These are phyloP conservation scores for Gossypium ekmanianum DNA, from an alignment of 345 rosid genomes.

Conservation along the genomic window DNA sequence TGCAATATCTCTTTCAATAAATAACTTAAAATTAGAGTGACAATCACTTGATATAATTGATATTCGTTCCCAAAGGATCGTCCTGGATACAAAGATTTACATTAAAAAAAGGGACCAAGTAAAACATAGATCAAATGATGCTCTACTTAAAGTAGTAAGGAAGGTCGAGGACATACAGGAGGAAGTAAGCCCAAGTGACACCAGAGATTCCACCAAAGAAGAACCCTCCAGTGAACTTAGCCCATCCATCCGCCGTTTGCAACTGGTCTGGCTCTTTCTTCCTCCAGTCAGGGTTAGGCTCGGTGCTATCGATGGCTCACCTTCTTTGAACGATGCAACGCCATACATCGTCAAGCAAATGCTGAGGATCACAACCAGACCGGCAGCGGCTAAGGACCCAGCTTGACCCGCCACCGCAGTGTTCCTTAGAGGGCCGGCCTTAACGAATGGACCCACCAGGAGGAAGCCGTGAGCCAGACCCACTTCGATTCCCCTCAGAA, in stretches of 20 bases:
- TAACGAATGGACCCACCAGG: constrained; percentile 88
- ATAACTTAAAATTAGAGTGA: not conserved
- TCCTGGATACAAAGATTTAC: constrained; percentile 1
- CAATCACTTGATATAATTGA: not conserved
- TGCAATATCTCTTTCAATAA: not conserved
- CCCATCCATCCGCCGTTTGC: constrained; percentile 98
- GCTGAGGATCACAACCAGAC: constrained; percentile 78
- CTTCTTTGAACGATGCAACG: constrained; percentile 68
- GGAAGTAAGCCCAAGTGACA: constrained; percentile 89
- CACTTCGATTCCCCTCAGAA: constrained; percentile 79
- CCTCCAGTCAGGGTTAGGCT: constrained; percentile 83
- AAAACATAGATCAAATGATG: not conserved
- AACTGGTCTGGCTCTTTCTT: constrained; percentile 91
- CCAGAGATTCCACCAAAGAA: constrained; percentile 96
- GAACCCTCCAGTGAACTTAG: constrained; percentile 90
- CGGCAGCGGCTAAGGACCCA: constrained; percentile 84
- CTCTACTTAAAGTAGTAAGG: constrained; percentile 78
- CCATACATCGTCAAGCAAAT: constrained; percentile 91
- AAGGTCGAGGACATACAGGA: constrained; percentile 77
- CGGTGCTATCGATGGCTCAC: constrained; percentile 85
- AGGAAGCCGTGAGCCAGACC: constrained; percentile 88
- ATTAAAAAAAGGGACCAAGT: not conserved
- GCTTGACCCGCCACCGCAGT: constrained; percentile 76
- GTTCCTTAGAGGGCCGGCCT: constrained; percentile 86
- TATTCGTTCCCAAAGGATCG: not conserved